Base-by-base conservation (phyloP, 805 yeast species). In the Nakazawaea peltata region DNA sequence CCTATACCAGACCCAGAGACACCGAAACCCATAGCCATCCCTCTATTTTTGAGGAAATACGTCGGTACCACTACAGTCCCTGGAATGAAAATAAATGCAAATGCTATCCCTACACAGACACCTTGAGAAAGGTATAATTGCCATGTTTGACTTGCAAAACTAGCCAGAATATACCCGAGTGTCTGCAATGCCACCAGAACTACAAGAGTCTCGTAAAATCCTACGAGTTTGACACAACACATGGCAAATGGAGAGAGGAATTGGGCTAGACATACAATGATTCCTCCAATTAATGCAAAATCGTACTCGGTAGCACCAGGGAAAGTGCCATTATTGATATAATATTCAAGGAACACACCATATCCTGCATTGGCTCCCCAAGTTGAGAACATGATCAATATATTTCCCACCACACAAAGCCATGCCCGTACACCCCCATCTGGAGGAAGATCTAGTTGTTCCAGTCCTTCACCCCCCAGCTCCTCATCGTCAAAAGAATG, bases 331-430 rank as follows among this genome's bases (percentile, higher is more conserved):
- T 68, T 52, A 28, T 67, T 65, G 17, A 77, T 38, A 51, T 75
- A 79, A 41, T 57, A 65, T 1, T 76, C 61, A 29, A 79, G 56
- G 42, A 69, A 75, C 2, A 79, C 69, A 36, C 81, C 82, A 49
- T 67, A 79, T 11, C 74, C 74, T 9, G 67, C 55, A 39, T 74
- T 73, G 44, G 75, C 65, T 5, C 87, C 87, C 85, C 86, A 80
- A 0, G 82, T 69, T 14, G 68, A 54, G 40, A 73, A 50, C 17
- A 67, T 36, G 31, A 66, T 57, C 9, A 1, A 67, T 60, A 23
- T 71, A 63, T 21, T 64, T 38, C 12, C 69, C 63, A 9, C 68
- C 57, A 33, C 36, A 27, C 26, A 26, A 12, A 0, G 74, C 69
- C 82, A 33, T 14, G 15, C 32, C 12, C 18, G 13, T 11, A 26